Conservation (phyloP, 2,329 filamentous ascomycete species). For the Diaporthe sp. region DNA sequence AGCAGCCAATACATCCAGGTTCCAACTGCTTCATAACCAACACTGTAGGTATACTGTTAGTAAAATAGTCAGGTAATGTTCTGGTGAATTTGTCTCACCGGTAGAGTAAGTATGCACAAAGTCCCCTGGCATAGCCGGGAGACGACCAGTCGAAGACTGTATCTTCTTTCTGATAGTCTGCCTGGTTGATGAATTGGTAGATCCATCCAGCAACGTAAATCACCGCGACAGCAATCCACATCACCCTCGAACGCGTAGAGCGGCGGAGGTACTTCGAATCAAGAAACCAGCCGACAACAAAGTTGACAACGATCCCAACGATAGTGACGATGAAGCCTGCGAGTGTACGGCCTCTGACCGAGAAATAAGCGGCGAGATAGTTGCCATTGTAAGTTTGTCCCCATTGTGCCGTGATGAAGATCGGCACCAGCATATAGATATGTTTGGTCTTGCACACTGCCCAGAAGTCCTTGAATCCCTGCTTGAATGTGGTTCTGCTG, state of each 20-base stretch:
- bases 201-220: constrained; percentile 37
- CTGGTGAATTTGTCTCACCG: not conserved
- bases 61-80: not conserved
- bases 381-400: constrained; percentile 41
- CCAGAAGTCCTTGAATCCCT: constrained; percentile 31
- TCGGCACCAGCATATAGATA: constrained; percentile 38
- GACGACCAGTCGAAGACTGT: constrained; percentile 21
- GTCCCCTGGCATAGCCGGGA: not conserved
- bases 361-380: constrained; percentile 41
- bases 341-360: constrained; percentile 37
- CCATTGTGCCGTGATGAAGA: constrained; percentile 41
- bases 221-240: constrained; percentile 34
- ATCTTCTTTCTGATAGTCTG: constrained; percentile 35
- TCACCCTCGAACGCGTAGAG: constrained; percentile 35
- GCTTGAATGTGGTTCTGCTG: constrained; percentile 47
- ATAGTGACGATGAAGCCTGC: constrained; percentile 53
- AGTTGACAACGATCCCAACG: constrained; percentile 47
- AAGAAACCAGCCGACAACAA: constrained; percentile 37
- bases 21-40: constrained; percentile 5
- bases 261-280: constrained; percentile 36
- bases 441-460: constrained; percentile 31
- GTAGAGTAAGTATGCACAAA: constrained; percentile 17
- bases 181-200: constrained; percentile 36
- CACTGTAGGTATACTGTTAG: not conserved
- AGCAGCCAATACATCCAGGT: constrained; percentile 29